These are phyloP conservation scores for Trypethelium eluteriae DNA, from an alignment of 495 filamentous ascomycete species.

Conservation along the genomic window DNA sequence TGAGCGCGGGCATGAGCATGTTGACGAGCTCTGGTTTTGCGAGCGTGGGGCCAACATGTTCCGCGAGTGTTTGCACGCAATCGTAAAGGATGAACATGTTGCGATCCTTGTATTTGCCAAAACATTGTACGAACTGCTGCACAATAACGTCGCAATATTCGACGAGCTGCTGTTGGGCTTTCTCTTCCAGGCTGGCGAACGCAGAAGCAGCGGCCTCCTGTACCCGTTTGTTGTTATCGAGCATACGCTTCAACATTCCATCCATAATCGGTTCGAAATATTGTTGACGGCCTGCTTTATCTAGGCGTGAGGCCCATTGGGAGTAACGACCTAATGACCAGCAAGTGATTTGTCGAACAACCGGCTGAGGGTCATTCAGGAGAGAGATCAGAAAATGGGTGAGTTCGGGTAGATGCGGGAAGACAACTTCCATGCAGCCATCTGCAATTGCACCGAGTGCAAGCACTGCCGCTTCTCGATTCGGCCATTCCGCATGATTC, in stretches of 20 bases:
- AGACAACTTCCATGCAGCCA: slow-evolving; percentile 83
- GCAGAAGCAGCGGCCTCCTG: slow-evolving; percentile 95
- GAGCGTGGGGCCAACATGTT: slow-evolving; percentile 75
- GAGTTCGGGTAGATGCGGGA: slow-evolving; percentile 83
- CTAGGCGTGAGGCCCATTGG: slow-evolving; percentile 76
- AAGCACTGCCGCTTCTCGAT: slow-evolving; percentile 89
- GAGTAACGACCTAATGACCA: slow-evolving; percentile 96
- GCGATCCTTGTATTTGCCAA: slow-evolving; percentile 89
- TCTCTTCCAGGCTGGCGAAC: slow-evolving; percentile 93
- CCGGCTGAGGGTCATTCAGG: slow-evolving; percentile 74
- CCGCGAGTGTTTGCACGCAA: slow-evolving; percentile 94
- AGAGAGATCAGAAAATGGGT: slow-evolving; percentile 85
- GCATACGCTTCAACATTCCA: slow-evolving; percentile 85
- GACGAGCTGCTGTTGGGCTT: slow-evolving; percentile 68
- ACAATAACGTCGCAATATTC: slow-evolving; percentile 87
- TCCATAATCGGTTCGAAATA: slow-evolving; percentile 98
- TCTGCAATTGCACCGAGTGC: slow-evolving; percentile 92
- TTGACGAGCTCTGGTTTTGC: slow-evolving; percentile 69
- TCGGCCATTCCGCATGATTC: slow-evolving; percentile 79
- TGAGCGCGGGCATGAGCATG: slow-evolving; percentile 89
- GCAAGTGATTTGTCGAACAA: slow-evolving; percentile 96
- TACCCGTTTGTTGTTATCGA: slow-evolving; percentile 94
- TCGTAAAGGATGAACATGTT: slow-evolving; percentile 99
- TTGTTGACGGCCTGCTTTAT: slow-evolving; percentile 55
- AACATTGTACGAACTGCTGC: slow-evolving; percentile 84